phyloP scores from a whole-genome alignment of 208 protist species.

The Trichomonas gallinae region DNA sequence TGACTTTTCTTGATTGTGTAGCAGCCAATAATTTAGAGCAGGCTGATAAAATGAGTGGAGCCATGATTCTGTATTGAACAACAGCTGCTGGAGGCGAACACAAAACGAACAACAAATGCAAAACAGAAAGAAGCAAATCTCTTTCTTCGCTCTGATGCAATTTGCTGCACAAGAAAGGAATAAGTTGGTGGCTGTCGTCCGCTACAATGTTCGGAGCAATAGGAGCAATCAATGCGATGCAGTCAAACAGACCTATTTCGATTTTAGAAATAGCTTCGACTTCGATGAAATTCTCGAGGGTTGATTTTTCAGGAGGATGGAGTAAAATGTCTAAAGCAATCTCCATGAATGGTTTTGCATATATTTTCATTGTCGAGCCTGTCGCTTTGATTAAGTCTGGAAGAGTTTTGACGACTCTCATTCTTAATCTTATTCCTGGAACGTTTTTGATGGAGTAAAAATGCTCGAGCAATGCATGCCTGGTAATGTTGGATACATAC shows the following conservation, averaged over 20 bases:
- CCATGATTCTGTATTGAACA: background rate
- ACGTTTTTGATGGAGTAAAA: background rate
- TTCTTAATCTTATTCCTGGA: background rate
- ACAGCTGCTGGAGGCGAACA: background rate
- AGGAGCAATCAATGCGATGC: background rate
- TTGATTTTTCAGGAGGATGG: background rate
- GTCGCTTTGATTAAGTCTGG: background rate
- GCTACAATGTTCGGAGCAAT: background rate
- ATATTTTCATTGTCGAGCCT: background rate
- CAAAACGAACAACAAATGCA: background rate
- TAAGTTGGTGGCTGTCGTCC: background rate
- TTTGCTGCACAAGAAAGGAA: background rate
- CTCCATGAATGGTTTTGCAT: background rate
- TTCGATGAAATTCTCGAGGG: background rate
- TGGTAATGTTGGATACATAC: background rate
- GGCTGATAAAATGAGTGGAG: background rate
- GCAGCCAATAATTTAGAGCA: background rate
- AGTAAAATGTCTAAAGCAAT: background rate
- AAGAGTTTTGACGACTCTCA: background rate
- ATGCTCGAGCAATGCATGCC: background rate
- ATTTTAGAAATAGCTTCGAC: background rate
- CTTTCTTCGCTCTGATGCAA: background rate
- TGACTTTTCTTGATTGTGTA: background rate
- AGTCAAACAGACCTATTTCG: background rate
- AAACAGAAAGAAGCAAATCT: background rate